Conservation (phyloP, 2,329 filamentous ascomycete species). For the Rutstroemia sp. region DNA sequence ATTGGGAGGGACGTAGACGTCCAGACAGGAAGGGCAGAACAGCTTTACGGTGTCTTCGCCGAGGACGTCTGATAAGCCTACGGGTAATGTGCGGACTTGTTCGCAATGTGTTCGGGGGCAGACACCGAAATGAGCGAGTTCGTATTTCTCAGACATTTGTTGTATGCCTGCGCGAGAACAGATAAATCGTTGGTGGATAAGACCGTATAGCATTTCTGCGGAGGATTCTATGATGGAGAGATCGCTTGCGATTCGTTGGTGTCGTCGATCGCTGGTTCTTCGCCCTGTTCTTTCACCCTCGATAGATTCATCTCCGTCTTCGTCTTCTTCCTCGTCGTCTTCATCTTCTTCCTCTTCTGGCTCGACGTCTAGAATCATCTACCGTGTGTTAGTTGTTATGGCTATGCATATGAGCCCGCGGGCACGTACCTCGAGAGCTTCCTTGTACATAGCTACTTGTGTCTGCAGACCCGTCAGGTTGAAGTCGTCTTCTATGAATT, state of each 20-base stretch:
- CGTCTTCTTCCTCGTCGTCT: conserved; percentile 61
- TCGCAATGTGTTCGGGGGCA: conserved; percentile 95
- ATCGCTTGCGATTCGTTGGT: conserved; percentile 82
- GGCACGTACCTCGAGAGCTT: conserved; percentile 69
- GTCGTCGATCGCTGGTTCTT: conserved; percentile 53
- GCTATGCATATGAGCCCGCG: not conserved
- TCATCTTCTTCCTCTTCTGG: conserved; percentile 90
- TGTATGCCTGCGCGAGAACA: conserved; percentile 94
- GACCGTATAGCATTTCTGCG: conserved; percentile 94
- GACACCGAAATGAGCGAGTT: conserved; percentile 88
- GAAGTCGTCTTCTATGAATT: conserved; percentile 99
- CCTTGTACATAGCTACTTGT: conserved; percentile 98
- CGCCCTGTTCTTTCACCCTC: conserved; percentile 47
- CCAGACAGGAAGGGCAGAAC: conserved; percentile 93
- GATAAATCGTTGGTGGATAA: conserved; percentile 98
- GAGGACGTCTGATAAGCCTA: conserved; percentile 88
- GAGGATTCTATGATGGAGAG: conserved; percentile 93
- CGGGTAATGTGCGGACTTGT: conserved; percentile 81
- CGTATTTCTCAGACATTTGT: conserved; percentile 99
- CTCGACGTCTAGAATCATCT: conserved; percentile 98
- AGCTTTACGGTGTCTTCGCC: conserved; percentile 97
- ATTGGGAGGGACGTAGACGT: conserved; percentile 96
- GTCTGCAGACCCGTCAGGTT: conserved; percentile 92
- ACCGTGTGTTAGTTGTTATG: conserved; percentile 11
- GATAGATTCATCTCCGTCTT: conserved; percentile 61